Conservation (phyloP, 768 basidiomycete genomes). For the Coprinellus aureogranulatus region DNA sequence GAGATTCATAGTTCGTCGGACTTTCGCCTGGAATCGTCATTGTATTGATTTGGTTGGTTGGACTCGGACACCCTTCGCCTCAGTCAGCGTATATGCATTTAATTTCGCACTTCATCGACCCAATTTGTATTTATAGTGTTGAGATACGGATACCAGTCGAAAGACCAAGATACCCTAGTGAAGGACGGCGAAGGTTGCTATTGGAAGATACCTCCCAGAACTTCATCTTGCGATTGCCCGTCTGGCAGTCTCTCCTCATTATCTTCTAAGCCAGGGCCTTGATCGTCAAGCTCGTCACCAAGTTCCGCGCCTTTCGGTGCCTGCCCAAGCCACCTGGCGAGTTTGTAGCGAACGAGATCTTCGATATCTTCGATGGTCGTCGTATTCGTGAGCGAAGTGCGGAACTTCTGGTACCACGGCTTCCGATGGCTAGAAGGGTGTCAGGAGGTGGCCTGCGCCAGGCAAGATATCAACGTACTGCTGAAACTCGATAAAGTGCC, state of each 20-base stretch:
- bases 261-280: too few relatives aligned
- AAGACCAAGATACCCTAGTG: neutral
- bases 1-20: neutral
- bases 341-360: slow-evolving; percentile 38
- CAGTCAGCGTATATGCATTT: neutral
- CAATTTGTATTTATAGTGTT: slow-evolving; percentile 1
- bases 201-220: too few relatives aligned
- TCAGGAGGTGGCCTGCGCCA: neutral
- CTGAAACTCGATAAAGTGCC: slow-evolving; percentile 66
- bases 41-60: too few relatives aligned
- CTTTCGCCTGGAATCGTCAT: too few relatives aligned
- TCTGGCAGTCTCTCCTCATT: too few relatives aligned
- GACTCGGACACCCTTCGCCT: neutral
- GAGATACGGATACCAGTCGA: neutral
- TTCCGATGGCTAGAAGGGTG: slow-evolving; percentile 38
- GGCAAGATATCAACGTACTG: slow-evolving; percentile 41
- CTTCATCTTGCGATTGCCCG: too few relatives aligned
- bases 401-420: slow-evolving; percentile 58
- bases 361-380: slow-evolving; percentile 47
- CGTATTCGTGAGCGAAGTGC: slow-evolving; percentile 41
- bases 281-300: too few relatives aligned
- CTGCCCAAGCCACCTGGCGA: slow-evolving; percentile 20
- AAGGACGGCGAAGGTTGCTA: neutral
- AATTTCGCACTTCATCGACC: neutral
- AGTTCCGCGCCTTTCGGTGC: too few relatives aligned